Evolutionary conservation across 2,329 filamentous ascomycete genomes (phyloP).

Genomic region (Aspergillus persii): DNA sequence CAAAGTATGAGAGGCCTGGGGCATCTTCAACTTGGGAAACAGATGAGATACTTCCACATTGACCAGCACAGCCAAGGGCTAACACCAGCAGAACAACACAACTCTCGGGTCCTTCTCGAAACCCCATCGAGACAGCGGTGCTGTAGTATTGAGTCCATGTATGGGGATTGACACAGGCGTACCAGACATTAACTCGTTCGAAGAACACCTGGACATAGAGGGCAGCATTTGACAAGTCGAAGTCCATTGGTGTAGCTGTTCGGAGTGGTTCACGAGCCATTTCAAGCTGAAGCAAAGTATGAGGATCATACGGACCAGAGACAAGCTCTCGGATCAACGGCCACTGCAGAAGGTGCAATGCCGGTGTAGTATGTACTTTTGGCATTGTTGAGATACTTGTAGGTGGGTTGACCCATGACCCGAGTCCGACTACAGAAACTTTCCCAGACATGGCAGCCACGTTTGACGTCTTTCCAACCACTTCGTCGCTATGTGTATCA

Average conservation of each 20-base stretch:
- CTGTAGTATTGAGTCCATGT: conserved; percentile 75
- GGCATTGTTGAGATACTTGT: conserved; percentile 82
- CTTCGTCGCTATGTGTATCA: conserved; percentile 59
- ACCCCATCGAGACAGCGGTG: conserved; percentile 70
- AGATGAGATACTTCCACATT: conserved; percentile 72
- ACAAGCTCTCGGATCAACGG: conserved; percentile 74
- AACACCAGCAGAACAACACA: conserved; percentile 78
- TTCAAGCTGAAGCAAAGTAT: conserved; percentile 77
- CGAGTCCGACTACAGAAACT: conserved; percentile 64
- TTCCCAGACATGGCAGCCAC: conserved; percentile 12
- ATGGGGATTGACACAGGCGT: conserved; percentile 79
- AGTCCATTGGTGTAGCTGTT: conserved; percentile 55
- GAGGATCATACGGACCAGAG: conserved; percentile 72
- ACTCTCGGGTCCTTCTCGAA: conserved; percentile 75
- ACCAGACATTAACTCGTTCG: conserved; percentile 78
- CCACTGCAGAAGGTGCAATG: conserved; percentile 67
- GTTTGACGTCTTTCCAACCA: conserved; percentile 38
- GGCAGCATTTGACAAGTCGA: conserved; percentile 72
- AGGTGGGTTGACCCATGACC: conserved; percentile 64
- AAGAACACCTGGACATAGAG: conserved; percentile 79
- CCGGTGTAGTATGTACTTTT: conserved; percentile 77
- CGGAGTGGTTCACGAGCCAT: conserved; percentile 75
- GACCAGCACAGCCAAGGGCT: conserved; percentile 72
- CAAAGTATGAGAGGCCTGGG: conserved; percentile 75
- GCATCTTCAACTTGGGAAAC: conserved; percentile 67